These are phyloP conservation scores for Myriangium duriaei DNA, from an alignment of 2,329 filamentous ascomycete species.

Conservation along the genomic window DNA sequence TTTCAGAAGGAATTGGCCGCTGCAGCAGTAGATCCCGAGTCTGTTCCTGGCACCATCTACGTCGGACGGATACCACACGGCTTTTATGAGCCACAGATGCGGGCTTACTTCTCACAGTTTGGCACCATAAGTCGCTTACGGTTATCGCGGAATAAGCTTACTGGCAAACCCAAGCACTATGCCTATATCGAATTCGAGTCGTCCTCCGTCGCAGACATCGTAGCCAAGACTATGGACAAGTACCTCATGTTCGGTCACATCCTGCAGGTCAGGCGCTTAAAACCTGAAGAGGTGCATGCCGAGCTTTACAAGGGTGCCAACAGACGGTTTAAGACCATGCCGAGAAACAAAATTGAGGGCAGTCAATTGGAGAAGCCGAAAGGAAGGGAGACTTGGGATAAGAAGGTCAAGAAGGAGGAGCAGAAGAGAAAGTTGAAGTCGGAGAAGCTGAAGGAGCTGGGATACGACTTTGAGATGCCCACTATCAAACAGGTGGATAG, in stretches of 20 bases:
- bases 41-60: slow-evolving; percentile 69
- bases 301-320: slow-evolving; percentile 85
- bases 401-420: slow-evolving; percentile 61
- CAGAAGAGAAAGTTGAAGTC: slow-evolving; percentile 55
- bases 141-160: slow-evolving; percentile 83
- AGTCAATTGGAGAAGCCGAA: slow-evolving; percentile 59
- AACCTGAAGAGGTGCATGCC: slow-evolving; percentile 63
- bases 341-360: slow-evolving; percentile 77
- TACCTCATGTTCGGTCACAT: slow-evolving; percentile 94
- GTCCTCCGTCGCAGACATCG: slow-evolving; percentile 73
- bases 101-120: slow-evolving; percentile 86
- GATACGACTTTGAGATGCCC: slow-evolving; percentile 71
- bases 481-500: slow-evolving; percentile 52
- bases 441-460: slow-evolving; percentile 64
- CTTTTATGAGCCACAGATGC: slow-evolving; percentile 96
- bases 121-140: slow-evolving; percentile 67
- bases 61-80: slow-evolving; percentile 83
- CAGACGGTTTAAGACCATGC: slow-evolving; percentile 75
- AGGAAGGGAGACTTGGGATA: slow-evolving; percentile 65
- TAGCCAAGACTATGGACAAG: slow-evolving; percentile 92
- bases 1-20: slow-evolving; percentile 34
- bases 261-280: slow-evolving; percentile 71
- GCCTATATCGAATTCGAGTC: slow-evolving; percentile 83
- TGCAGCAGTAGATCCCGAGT: slow-evolving; percentile 36
- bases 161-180: slow-evolving; percentile 82